A percentile compares a stretch with the other conserved stretches of the same genome.
Evolutionary conservation across 2,329 filamentous ascomycete genomes (phyloP).

Genomic region (Plectosphaerella sp.): DNA sequence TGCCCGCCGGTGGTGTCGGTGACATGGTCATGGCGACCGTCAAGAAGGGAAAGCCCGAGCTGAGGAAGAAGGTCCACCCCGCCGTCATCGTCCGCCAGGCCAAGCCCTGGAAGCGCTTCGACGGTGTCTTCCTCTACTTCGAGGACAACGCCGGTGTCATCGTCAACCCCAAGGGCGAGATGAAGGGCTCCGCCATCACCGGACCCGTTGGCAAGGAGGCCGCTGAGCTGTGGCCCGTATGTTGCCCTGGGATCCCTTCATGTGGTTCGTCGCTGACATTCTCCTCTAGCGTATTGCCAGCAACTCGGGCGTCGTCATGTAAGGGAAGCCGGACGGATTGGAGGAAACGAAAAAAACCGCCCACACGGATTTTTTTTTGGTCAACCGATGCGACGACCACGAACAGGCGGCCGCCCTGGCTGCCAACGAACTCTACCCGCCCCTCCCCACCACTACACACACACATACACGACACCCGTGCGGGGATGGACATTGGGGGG

Average conservation of each 20-base stretch:
- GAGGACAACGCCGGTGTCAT: constrained; percentile 99
- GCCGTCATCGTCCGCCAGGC: constrained; percentile 97
- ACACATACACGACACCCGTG: background rate
- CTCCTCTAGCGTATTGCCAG: constrained; percentile 82
- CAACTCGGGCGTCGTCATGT: constrained; percentile 99
- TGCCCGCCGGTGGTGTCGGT: constrained; percentile 94
- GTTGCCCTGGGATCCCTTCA: constrained; percentile 27
- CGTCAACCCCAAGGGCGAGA: constrained; percentile 99
- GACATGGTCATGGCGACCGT: constrained; percentile 99
- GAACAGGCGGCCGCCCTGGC: background rate
- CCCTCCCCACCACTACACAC: no score
- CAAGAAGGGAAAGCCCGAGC: constrained; percentile 99
- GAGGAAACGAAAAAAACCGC: constrained; percentile 1
- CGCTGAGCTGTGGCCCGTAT: constrained; percentile 97
- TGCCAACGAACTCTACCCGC: no score
- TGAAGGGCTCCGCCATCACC: constrained; percentile 99
- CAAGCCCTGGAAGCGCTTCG: constrained; percentile 98
- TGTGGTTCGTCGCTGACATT: constrained; percentile 22
- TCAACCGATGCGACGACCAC: constrained; percentile 5
- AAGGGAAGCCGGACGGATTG: constrained; percentile 38
- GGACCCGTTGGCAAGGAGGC: constrained; percentile 99
- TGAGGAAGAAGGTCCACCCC: constrained; percentile 99
- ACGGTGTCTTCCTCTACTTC: constrained; percentile 99
- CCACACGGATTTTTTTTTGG: constrained; percentile 1
- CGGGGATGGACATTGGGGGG: constrained; percentile 1